A percentile compares a stretch with the other conserved stretches of the same genome.
Evolutionary conservation across 805 yeast species (phyloP).

Genomic region (Candida namnaoensis): DNA sequence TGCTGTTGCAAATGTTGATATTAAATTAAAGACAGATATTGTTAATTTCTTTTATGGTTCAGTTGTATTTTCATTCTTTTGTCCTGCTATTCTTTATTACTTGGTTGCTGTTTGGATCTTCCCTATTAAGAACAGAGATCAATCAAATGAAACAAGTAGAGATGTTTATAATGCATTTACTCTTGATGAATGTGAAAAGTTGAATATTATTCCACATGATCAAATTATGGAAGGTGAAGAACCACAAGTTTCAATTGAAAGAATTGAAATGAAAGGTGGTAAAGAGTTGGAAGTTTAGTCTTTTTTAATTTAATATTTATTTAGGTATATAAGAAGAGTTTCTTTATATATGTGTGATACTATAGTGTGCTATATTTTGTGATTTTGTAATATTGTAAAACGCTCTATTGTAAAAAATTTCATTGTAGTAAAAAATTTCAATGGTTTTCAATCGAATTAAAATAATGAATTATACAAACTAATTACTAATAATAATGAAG

Average conservation of each 20-base stretch:
- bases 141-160: slow-evolving; percentile 2
- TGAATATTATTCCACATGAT: slow-evolving; percentile 2
- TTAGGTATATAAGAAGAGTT: too few species aligned
- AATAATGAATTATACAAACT: too few species aligned
- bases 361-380: too few species aligned
- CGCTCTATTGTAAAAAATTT: too few species aligned
- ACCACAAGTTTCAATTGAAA: neutral
- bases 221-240: neutral
- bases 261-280: too few species aligned
- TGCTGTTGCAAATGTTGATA: slow-evolving; percentile 11
- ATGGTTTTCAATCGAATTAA: too few species aligned
- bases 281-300: too few species aligned
- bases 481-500: too few species aligned
- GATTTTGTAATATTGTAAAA: too few species aligned
- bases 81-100: slow-evolving; percentile 12
- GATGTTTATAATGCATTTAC: slow-evolving; percentile 16
- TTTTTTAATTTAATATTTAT: too few species aligned
- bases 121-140: slow-evolving; percentile 5
- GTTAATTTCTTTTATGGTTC: slow-evolving; percentile 13
- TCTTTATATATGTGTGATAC: too few species aligned
- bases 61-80: slow-evolving; percentile 13
- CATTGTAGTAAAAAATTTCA: too few species aligned
- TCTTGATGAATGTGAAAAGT: slow-evolving; percentile 8
- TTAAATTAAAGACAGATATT: slow-evolving; percentile 8
- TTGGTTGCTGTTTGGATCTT: slow-evolving; percentile 4